Percentiles rank a stretch among this genome's conserved stretches.
phyloP scores from a whole-genome alignment of 805 yeast genomes.

The Middelhovenomyces tepae region DNA sequence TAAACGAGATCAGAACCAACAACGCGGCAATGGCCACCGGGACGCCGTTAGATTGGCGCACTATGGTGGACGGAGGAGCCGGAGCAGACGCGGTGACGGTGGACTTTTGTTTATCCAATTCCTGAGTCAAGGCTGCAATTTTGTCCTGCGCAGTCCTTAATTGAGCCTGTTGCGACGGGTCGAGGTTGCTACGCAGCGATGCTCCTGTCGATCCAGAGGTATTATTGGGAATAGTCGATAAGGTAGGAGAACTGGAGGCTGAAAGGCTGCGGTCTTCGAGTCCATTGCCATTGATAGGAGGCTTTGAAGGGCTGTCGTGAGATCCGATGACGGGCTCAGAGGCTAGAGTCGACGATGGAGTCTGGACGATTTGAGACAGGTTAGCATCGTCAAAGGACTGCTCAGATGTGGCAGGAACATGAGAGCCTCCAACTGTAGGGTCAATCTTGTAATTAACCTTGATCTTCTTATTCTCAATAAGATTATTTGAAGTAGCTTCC shows the following conservation, averaged over 20 bases:
- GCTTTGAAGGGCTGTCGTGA: too few relatives aligned
- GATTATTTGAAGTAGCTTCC: constrained; percentile 35
- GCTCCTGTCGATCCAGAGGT: constrained; percentile 2
- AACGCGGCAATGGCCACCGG: constrained; percentile 46
- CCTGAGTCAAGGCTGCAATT: constrained; percentile 11
- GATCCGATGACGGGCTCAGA: too few relatives aligned
- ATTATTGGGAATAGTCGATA: not conserved
- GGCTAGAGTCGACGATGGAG: not conserved
- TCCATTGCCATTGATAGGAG: too few relatives aligned
- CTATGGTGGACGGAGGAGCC: constrained; percentile 16
- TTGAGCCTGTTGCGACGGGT: not conserved
- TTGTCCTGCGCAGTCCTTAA: constrained; percentile 10
- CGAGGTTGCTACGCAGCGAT: not conserved
- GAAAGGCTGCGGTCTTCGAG: too few relatives aligned
- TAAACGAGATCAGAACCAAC: constrained; percentile 46
- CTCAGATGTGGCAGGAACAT: constrained; percentile 12
- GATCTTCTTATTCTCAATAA: constrained; percentile 52
- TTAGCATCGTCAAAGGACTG: constrained; percentile 8
- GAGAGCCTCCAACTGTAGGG: constrained; percentile 11
- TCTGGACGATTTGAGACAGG: constrained; percentile 2
- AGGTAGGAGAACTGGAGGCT: not conserved
- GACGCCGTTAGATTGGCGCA: constrained; percentile 41
- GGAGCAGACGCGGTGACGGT: constrained; percentile 15
- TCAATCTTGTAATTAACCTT: constrained; percentile 46
- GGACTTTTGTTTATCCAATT: constrained; percentile 10